phyloP scores from a whole-genome alignment of 352 stramenopile genomes.

The Phytopythium chamaehyphon region DNA sequence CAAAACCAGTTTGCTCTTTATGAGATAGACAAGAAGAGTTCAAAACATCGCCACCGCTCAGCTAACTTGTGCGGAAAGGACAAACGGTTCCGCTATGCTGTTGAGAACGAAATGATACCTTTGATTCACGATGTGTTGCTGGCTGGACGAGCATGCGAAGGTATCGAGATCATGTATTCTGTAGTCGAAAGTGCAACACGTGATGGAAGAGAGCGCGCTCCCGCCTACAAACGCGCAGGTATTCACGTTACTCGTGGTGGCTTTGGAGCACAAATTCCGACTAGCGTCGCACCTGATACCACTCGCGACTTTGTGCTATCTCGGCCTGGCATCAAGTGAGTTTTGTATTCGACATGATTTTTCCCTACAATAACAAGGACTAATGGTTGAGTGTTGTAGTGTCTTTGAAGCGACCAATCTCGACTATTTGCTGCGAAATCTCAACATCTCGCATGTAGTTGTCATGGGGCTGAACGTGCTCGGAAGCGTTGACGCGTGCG shows the following conservation, averaged over 20 bases:
- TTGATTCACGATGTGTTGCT: constrained; percentile 60
- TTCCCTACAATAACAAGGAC: background rate
- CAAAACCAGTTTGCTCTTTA: constrained; percentile 64
- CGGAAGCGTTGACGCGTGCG: constrained; percentile 71
- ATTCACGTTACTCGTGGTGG: constrained; percentile 66
- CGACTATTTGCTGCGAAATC: constrained; percentile 87
- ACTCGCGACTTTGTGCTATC: constrained; percentile 78
- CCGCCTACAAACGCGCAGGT: constrained; percentile 85
- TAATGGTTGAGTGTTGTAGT: constrained; percentile 25
- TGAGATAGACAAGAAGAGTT: constrained; percentile 13
- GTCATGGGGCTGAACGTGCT: constrained; percentile 81
- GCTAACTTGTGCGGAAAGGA: constrained; percentile 9
- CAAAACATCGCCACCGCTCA: background rate
- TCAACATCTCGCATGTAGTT: constrained; percentile 83
- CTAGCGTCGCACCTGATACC: constrained; percentile 35
- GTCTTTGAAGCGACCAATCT: constrained; percentile 87
- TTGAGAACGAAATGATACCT: constrained; percentile 48
- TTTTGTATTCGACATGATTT: background rate
- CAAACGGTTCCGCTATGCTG: constrained; percentile 38
- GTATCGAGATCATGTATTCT: constrained; percentile 86
- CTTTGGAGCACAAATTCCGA: constrained; percentile 68
- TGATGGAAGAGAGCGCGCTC: constrained; percentile 78
- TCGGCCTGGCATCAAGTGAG: constrained; percentile 76
- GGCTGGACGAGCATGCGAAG: constrained; percentile 38
- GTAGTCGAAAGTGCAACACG: constrained; percentile 85